These are phyloP conservation scores for Trichothecium roseum DNA, from an alignment of 2,329 filamentous ascomycete species.

Conservation along the genomic window DNA sequence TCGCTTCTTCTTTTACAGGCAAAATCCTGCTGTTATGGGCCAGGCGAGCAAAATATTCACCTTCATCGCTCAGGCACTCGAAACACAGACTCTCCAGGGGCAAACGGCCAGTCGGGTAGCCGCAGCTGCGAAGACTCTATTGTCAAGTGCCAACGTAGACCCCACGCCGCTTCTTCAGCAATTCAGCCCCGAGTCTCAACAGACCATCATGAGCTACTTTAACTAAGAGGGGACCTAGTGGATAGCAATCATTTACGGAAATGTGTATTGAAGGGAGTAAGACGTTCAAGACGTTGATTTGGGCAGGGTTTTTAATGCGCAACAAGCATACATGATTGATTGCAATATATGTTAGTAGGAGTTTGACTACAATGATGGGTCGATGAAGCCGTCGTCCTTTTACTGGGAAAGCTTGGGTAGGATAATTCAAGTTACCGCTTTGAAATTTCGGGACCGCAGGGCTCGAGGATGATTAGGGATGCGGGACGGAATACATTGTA, in stretches of 20 bases:
- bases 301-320: too few relatives aligned
- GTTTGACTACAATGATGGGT: too few relatives aligned
- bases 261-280: too few relatives aligned
- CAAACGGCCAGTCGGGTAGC: constrained; percentile 71
- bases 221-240: constrained; percentile 30
- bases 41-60: constrained; percentile 77
- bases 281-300: neutral
- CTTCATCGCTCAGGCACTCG: constrained; percentile 77
- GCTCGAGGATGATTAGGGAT: too few relatives aligned
- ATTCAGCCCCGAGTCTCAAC: constrained; percentile 71
- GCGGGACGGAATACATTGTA: too few relatives aligned
- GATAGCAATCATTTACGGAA: constrained; percentile 1
- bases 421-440: too few relatives aligned
- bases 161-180: constrained; percentile 64
- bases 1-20: constrained; percentile 38
- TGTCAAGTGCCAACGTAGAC: constrained; percentile 64
- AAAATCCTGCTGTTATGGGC: constrained; percentile 69
- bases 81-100: constrained; percentile 81
- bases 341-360: too few relatives aligned
- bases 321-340: too few relatives aligned
- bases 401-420: too few relatives aligned
- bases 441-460: too few relatives aligned
- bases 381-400: too few relatives aligned
- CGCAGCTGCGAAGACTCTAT: constrained; percentile 64
- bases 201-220: constrained; percentile 71